These are phyloP conservation scores for Pseudohyphozyma bogoriensis DNA, from an alignment of 768 basidiomycete genomes.

Conservation along the genomic window DNA sequence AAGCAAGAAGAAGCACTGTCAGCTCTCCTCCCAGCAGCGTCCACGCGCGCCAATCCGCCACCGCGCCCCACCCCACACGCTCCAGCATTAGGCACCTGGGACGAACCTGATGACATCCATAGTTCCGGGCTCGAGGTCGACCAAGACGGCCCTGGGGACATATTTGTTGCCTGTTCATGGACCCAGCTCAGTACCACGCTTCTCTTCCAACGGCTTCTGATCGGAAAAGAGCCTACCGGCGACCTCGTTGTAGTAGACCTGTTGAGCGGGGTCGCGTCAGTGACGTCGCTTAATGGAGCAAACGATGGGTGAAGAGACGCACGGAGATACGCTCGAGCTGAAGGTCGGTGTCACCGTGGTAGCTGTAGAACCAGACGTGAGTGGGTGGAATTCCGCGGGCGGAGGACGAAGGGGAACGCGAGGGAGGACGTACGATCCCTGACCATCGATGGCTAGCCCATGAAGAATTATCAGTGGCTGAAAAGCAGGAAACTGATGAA, in stretches of 20 bases:
- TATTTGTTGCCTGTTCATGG: constrained; percentile 61
- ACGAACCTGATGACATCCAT: constrained; percentile 44
- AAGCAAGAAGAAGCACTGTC: constrained; percentile 84
- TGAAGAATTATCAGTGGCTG: not conserved
- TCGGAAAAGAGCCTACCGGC: constrained; percentile 47
- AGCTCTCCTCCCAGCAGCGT: constrained; percentile 39
- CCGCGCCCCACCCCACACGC: not conserved
- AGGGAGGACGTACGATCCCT: not conserved
- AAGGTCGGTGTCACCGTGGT: constrained; percentile 86
- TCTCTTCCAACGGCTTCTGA: not conserved
- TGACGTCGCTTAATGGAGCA: too few species aligned
- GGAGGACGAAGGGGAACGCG: not conserved
- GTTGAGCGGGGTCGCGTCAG: too few species aligned
- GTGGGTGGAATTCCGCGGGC: too few species aligned
- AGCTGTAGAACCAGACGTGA: too few species aligned
- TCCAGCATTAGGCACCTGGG: too few species aligned
- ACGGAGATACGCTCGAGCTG: constrained; percentile 95
- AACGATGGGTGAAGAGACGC: too few species aligned
- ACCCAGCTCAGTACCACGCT: not conserved
- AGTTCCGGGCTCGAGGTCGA: constrained; percentile 90
- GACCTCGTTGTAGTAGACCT: constrained; percentile 91
- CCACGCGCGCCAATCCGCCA: not conserved
- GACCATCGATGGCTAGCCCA: constrained; percentile 10
- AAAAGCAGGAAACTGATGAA: too few species aligned
- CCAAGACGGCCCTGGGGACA: constrained; percentile 92